A percentile compares a stretch with the other conserved stretches of the same genome.
These are phyloP conservation scores for Arctostaphylos glauca DNA, from an alignment of 148 eudicot species.

Conservation along the genomic window DNA sequence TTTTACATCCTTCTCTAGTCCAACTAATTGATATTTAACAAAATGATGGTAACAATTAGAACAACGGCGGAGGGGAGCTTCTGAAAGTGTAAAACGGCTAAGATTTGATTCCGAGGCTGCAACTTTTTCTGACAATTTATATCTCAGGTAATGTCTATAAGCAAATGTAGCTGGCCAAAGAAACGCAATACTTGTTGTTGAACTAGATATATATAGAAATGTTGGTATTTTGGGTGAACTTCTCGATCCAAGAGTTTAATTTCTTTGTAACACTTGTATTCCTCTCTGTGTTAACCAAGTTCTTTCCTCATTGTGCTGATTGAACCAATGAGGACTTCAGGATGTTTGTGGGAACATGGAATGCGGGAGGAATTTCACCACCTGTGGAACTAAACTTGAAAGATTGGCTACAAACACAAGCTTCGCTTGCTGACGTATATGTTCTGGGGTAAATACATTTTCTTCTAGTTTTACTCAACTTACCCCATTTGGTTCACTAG, in stretches of 20 bases:
- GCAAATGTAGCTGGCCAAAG: too few relatives aligned
- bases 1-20: too few relatives aligned
- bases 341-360: slow-evolving; percentile 82
- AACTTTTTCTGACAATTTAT: not conserved
- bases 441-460: slow-evolving; percentile 52
- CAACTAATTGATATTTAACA: too few relatives aligned
- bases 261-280: too few relatives aligned
- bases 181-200: too few relatives aligned
- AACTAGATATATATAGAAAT: too few relatives aligned
- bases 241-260: too few relatives aligned
- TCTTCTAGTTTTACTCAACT: too few relatives aligned
- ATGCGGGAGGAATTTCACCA: slow-evolving; percentile 71
- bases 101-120: not conserved
- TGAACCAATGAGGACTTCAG: slow-evolving; percentile 16
- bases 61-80: not conserved
- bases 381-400: slow-evolving; percentile 38
- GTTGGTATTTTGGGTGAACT: too few relatives aligned
- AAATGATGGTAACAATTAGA: not conserved
- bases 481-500: too few relatives aligned
- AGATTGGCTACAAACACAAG: slow-evolving; percentile 45
- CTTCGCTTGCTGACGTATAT: slow-evolving; percentile 61
- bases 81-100: not conserved
- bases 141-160: not conserved
- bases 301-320: too few relatives aligned
- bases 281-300: too few relatives aligned